phyloP scores from a whole-genome alignment of 1,284 basidiomycete species.

The Leccinum olivaceoglutinosum region DNA sequence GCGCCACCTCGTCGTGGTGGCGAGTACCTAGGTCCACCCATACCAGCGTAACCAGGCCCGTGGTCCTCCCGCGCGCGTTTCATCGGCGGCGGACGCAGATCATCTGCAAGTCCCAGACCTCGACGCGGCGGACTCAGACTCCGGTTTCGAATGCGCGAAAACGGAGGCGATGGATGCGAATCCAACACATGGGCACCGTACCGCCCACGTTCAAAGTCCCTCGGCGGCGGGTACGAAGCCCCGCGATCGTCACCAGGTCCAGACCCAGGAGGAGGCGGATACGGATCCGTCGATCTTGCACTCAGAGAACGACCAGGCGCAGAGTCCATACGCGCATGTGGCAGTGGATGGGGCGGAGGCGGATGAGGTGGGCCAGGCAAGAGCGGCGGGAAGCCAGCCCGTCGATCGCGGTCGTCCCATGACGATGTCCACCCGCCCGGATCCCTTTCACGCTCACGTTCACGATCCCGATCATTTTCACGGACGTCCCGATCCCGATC shows the following conservation, averaged over 20 bases:
- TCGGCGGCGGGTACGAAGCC: constrained; percentile 20
- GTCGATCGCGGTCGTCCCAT: constrained; percentile 37
- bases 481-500: constrained; percentile 30
- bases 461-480: constrained; percentile 25
- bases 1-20: constrained; percentile 20
- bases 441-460: constrained; percentile 15
- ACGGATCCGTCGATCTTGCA: constrained; percentile 22
- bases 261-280: neutral
- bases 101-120: constrained; percentile 24
- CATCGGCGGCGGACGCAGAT: constrained; percentile 30
- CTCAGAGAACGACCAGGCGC: constrained; percentile 22
- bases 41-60: constrained; percentile 14
- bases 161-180: constrained; percentile 12
- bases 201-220: constrained; percentile 26
- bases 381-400: constrained; percentile 20
- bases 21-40: constrained; percentile 22
- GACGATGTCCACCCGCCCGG: constrained; percentile 4
- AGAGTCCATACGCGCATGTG: constrained; percentile 14
- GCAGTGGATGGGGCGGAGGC: constrained; percentile 5
- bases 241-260: constrained; percentile 14
- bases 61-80: constrained; percentile 34
- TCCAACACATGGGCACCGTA: constrained; percentile 17
- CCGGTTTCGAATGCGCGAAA: constrained; percentile 31
- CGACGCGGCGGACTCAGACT: constrained; percentile 34
- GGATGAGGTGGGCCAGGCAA: neutral